These are phyloP conservation scores for Aspergillus vadensis DNA, from an alignment of 2,329 filamentous ascomycete species.

Conservation along the genomic window DNA sequence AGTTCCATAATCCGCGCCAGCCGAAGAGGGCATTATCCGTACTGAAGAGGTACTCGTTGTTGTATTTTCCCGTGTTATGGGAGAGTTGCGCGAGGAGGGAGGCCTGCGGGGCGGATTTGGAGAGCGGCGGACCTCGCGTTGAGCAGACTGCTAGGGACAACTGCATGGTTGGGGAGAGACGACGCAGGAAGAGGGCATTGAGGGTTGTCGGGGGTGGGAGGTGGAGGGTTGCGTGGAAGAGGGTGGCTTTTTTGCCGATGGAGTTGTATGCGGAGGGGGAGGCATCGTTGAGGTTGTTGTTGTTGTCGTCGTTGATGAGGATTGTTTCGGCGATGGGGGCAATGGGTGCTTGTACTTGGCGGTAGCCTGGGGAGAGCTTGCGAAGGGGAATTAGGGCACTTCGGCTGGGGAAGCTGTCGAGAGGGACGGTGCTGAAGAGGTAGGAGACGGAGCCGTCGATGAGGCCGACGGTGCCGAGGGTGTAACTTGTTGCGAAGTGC, in stretches of 20 bases:
- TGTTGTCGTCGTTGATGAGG: conserved; percentile 25
- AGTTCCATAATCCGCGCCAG: conserved; percentile 89
- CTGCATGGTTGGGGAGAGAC: conserved; percentile 75
- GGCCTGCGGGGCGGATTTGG: conserved; percentile 48
- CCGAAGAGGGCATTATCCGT: conserved; percentile 90
- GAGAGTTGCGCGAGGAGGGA: conserved; percentile 49
- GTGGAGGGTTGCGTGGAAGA: conserved; percentile 50
- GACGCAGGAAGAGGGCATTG: conserved; percentile 79
- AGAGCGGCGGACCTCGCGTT: conserved; percentile 43
- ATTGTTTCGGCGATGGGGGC: conserved; percentile 38
- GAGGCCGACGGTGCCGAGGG: conserved; percentile 81
- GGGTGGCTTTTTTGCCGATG: conserved; percentile 39
- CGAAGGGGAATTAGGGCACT: conserved; percentile 76
- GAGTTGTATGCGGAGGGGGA: conserved; percentile 10
- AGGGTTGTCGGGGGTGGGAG: conserved; percentile 73
- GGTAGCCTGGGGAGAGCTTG: conserved; percentile 78
- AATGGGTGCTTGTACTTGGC: conserved; percentile 62
- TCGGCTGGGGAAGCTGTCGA: conserved; percentile 65
- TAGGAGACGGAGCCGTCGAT: conserved; percentile 98
- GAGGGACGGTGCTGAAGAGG: conserved; percentile 84
- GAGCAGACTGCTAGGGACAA: conserved; percentile 67
- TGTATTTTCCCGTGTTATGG: conserved; percentile 84
- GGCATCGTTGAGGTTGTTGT: conserved; percentile 3
- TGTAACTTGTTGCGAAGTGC: conserved; percentile 93
- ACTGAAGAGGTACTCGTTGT: conserved; percentile 85